These are phyloP conservation scores for Casaregolazyma suthepensis DNA, from an alignment of 1,139 yeast species.

Conservation along the genomic window DNA sequence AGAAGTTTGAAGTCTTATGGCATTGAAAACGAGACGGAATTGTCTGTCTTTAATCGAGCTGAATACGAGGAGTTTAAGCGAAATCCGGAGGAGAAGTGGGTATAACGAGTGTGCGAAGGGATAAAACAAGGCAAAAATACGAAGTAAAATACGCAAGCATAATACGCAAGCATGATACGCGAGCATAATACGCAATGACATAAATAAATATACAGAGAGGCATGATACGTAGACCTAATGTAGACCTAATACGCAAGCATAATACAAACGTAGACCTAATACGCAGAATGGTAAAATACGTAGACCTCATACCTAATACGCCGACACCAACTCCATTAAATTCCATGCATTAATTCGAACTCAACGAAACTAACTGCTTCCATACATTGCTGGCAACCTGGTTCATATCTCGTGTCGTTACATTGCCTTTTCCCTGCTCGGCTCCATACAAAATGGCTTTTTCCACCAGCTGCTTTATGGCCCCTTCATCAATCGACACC, in stretches of 20 bases:
- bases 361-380: slow-evolving; percentile 26
- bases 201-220: too few species aligned
- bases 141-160: not conserved
- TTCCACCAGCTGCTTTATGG: slow-evolving; percentile 64
- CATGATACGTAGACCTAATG: too few species aligned
- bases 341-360: not conserved
- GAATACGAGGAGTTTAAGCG: slow-evolving; percentile 64
- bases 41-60: slow-evolving; percentile 64
- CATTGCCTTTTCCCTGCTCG: slow-evolving; percentile 35
- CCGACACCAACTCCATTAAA: too few species aligned
- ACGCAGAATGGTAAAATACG: too few species aligned
- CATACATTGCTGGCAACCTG: slow-evolving; percentile 49
- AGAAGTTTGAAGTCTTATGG: slow-evolving; percentile 60
- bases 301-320: too few species aligned
- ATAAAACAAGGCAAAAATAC: not conserved
- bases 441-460: slow-evolving; percentile 70
- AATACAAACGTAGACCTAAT: too few species aligned
- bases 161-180: too few species aligned
- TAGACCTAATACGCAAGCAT: too few species aligned
- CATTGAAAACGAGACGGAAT: slow-evolving; percentile 81
- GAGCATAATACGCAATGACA: too few species aligned
- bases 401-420: slow-evolving; percentile 39
- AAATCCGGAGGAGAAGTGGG: slow-evolving; percentile 90
- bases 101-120: not conserved
- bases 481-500: slow-evolving; percentile 59